phyloP scores from a whole-genome alignment of 176 grass and related monocot species.

The Elaeis guineensis region DNA sequence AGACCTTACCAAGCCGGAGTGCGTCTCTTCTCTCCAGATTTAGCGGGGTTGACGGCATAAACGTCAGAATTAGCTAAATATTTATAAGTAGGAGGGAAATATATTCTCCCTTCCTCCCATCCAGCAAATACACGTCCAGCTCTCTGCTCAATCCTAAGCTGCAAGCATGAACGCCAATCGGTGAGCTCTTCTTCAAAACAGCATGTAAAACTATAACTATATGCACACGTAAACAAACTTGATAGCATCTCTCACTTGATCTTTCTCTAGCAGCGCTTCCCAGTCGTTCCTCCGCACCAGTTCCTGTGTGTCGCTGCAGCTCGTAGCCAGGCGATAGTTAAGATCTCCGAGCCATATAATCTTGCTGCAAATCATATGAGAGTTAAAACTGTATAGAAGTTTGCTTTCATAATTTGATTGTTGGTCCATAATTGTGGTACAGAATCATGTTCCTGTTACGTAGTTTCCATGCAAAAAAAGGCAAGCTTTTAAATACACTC shows the following conservation, averaged over 20 bases:
- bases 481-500: constrained; percentile 1
- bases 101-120: constrained; percentile 76
- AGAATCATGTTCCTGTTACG: too few species aligned
- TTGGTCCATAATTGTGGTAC: too few species aligned
- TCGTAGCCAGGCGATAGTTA: constrained; percentile 53
- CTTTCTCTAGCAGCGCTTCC: constrained; percentile 49
- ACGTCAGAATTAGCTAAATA: constrained; percentile 65
- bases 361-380: constrained; percentile 34
- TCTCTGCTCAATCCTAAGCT: constrained; percentile 56
- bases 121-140: constrained; percentile 62
- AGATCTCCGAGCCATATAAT: constrained; percentile 86
- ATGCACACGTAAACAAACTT: not conserved
- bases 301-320: constrained; percentile 10
- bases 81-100: constrained; percentile 89
- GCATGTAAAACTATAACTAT: too few species aligned
- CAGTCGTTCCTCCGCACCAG: constrained; percentile 55
- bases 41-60: constrained; percentile 42
- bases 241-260: constrained; percentile 34
- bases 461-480: too few species aligned
- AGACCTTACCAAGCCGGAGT: constrained; percentile 72
- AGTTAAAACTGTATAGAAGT: too few species aligned
- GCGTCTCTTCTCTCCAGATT: constrained; percentile 43
- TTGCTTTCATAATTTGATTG: too few species aligned
- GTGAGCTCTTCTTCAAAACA: too few species aligned
- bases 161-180: not conserved